Evolutionary conservation across 2,329 filamentous ascomycete species (phyloP), one percentile per base, ranked within the genome.

Genomic region (Ophiosphaerella narmari): DNA sequence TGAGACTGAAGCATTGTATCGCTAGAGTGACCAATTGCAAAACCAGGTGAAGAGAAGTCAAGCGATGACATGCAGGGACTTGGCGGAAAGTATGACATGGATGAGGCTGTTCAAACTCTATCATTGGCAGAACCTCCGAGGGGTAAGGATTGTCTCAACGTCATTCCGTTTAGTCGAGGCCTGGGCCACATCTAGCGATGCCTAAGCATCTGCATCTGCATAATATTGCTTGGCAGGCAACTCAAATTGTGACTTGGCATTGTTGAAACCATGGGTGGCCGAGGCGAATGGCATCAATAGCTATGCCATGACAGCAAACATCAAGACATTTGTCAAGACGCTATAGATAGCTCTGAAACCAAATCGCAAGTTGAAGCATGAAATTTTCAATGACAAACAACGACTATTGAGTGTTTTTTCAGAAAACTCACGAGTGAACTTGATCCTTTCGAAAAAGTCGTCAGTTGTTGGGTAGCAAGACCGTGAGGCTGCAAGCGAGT

Each of bases 211-310:
- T 48, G 36, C 48, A 38, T 55, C 57, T 50, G 50, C 48, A 46
- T 45, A 41, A 50, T 11, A 54, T 60, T 59, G 62, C 66, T 68
- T 70, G 61, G 63, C 62, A 39, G 35, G 36, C 39, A 58, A 57
- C 57, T 60, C 52, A 53, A 60, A 53, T 50, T 13, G 33, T 55
- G 43, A 40, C 47, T 43, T 53, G 54, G 47, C 42, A 43, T 50
- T 56, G 18, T 48, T 66, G 64, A 67, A 62, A 62, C 62, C 35
- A 24, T 47, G 48, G 47, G 52, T 54, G 54, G 55, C 59, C 58
- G 52, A 54, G 54, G 46, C 36, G 43, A 38, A 43, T 29, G 39
- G 46, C 9, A 40, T 52, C 26, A 33, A 57, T 49, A 51, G 41
- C 18, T 21, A 21, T 21, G 18, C 18, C 18, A 21, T 21, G 18